Conservation (phyloP, 148 eudicot species). For the Pouteria glomerata region DNA sequence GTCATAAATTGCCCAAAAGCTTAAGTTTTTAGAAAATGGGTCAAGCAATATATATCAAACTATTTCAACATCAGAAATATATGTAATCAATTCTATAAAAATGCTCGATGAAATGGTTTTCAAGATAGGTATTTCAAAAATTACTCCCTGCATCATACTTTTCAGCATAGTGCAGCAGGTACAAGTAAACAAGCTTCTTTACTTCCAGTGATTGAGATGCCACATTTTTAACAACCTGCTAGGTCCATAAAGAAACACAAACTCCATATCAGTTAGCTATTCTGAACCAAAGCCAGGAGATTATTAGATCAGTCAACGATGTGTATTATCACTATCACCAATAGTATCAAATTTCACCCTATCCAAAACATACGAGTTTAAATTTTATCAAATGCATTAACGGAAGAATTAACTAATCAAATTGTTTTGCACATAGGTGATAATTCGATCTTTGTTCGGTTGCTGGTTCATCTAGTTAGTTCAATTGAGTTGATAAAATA, state of each 20-base stretch:
- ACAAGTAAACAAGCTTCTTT: constrained; percentile 97
- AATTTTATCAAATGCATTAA: not conserved
- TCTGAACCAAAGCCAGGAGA: not conserved
- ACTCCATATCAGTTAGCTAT: constrained; percentile 13
- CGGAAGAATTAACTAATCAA: not conserved
- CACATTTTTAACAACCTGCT: constrained; percentile 94
- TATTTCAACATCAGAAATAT: too few relatives aligned
- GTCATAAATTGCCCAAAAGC: too few relatives aligned
- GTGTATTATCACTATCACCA: not conserved
- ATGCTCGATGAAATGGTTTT: not conserved
- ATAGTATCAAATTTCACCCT: not conserved
- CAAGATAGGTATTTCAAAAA: not conserved
- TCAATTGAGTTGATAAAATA: not conserved
- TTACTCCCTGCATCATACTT: constrained; percentile 50
- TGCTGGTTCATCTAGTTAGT: not conserved
- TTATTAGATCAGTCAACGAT: not conserved
- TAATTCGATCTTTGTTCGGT: not conserved
- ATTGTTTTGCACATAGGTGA: not conserved
- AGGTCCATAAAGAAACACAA: constrained; percentile 15
- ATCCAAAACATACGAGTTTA: not conserved
- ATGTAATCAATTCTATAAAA: too few relatives aligned
- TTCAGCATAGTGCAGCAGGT: constrained; percentile 94
- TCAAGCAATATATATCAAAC: too few relatives aligned
- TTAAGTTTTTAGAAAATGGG: too few relatives aligned
- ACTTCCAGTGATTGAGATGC: constrained; percentile 92